A percentile compares a stretch with the other conserved stretches of the same genome.
phyloP scores from a whole-genome alignment of 768 basidiomycete species.

The Pisolithus microcarpus region DNA sequence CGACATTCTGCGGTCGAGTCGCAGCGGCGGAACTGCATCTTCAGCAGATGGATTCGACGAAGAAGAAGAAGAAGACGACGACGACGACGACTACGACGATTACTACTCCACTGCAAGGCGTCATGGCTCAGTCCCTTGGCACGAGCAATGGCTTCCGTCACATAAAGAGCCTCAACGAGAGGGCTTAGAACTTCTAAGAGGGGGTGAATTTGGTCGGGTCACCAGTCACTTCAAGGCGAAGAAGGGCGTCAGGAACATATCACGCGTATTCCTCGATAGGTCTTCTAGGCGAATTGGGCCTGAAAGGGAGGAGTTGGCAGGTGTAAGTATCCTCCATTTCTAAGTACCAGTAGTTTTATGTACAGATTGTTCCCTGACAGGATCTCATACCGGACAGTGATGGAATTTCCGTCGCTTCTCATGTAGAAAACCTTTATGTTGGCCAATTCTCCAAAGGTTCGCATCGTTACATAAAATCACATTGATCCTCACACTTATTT shows the following conservation, averaged over 20 bases:
- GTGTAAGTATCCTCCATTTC: constrained; percentile 35
- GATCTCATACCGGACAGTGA: constrained; percentile 69
- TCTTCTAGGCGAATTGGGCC: constrained; percentile 26
- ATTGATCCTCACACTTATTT: constrained; percentile 3
- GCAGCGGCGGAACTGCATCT: background rate
- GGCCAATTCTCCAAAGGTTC: constrained; percentile 77
- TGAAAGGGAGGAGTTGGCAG: constrained; percentile 47
- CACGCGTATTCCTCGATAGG: constrained; percentile 41
- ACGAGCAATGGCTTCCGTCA: constrained; percentile 29
- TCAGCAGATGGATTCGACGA: no score
- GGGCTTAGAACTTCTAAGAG: constrained; percentile 58
- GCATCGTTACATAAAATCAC: background rate
- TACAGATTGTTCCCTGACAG: constrained; percentile 30
- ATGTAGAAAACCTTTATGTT: constrained; percentile 70
- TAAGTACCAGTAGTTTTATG: background rate
- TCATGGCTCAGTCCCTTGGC: constrained; percentile 26
- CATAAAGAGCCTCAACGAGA: constrained; percentile 53
- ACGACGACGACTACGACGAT: constrained; percentile 18
- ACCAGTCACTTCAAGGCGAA: constrained; percentile 41
- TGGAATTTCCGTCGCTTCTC: constrained; percentile 73
- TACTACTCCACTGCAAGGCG: constrained; percentile 16
- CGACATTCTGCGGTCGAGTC: constrained; percentile 19
- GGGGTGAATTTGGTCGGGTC: constrained; percentile 77
- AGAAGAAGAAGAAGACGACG: background rate
- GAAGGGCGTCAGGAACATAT: constrained; percentile 39